Percentiles rank a stretch among this genome's conserved stretches.
Conservation (phyloP, 2,329 filamentous ascomycete species). For the Colletotrichum sp. region DNA sequence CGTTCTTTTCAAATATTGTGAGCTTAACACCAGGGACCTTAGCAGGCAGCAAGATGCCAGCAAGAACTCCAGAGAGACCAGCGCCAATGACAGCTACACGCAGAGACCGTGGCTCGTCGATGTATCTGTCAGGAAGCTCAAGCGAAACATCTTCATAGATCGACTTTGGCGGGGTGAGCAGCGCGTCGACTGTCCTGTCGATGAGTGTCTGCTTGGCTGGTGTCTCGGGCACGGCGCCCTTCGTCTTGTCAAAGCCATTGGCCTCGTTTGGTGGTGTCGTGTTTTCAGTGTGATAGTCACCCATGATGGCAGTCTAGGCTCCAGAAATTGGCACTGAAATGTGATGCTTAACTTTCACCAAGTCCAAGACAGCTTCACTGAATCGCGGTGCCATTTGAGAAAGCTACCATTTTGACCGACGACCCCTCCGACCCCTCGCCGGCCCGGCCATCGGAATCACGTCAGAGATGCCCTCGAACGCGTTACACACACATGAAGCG, state of each 20-base stretch:
- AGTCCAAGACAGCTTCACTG: background rate
- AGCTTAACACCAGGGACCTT: conserved; percentile 73
- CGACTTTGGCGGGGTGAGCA: conserved; percentile 13
- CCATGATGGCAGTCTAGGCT: background rate
- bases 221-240: background rate
- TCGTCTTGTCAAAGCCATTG: background rate
- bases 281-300: conserved; percentile 6
- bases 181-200: conserved; percentile 1
- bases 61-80: conserved; percentile 66
- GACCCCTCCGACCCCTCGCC: background rate
- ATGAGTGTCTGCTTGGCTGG: background rate
- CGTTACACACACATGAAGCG: conserved; percentile 3
- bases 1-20: conserved; percentile 72
- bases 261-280: background rate
- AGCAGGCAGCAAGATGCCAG: conserved; percentile 68
- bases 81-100: conserved; percentile 69
- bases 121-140: conserved; percentile 39
- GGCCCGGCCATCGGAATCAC: conserved; percentile 13
- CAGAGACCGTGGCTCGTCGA: conserved; percentile 52
- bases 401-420: background rate
- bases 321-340: background rate
- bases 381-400: background rate
- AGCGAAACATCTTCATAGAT: conserved; percentile 17
- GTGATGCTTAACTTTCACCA: background rate
- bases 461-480: conserved; percentile 12